Percentiles rank a stretch among this genome's conserved stretches.
Evolutionary conservation across 2,329 filamentous ascomycete species (phyloP).

Genomic region (Aspergillus alliaceus): DNA sequence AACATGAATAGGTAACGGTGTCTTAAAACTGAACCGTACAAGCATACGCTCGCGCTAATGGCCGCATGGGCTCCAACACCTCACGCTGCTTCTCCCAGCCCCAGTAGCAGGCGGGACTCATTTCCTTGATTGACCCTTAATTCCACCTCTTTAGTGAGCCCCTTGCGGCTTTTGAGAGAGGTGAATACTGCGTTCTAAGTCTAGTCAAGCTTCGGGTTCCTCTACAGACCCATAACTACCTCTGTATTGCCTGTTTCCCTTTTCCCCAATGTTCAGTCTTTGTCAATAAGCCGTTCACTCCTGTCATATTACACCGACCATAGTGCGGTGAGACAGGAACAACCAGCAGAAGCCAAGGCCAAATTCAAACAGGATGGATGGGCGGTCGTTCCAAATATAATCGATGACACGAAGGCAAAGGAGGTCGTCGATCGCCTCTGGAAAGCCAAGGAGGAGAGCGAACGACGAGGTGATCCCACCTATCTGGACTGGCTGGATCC

Average conservation of each 20-base stretch:
- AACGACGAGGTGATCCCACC: neutral
- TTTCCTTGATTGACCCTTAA: too few relatives aligned
- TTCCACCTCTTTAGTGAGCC: too few relatives aligned
- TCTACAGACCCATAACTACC: neutral
- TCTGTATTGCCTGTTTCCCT: neutral
- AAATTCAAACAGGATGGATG: slow-evolving; percentile 2
- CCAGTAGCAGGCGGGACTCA: too few relatives aligned
- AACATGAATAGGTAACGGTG: too few relatives aligned
- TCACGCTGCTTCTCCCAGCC: neutral
- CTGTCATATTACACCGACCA: neutral
- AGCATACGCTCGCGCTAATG: neutral
- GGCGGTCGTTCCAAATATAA: neutral
- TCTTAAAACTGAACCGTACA: too few relatives aligned
- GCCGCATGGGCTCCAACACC: neutral
- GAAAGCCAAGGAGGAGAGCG: neutral
- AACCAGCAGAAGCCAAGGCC: neutral
- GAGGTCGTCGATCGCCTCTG: neutral
- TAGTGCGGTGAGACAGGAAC: neutral
- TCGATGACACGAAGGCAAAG: neutral
- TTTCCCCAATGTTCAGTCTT: neutral
- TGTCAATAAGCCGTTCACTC: neutral
- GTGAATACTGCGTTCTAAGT: neutral
- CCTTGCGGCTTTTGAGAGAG: neutral
- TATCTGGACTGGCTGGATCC: slow-evolving; percentile 1
- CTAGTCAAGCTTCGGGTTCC: neutral